Percentiles rank a stretch among this genome's conserved stretches.
These are phyloP conservation scores for Angomonas desouzai DNA, from an alignment of 208 protist species.

Conservation along the genomic window DNA sequence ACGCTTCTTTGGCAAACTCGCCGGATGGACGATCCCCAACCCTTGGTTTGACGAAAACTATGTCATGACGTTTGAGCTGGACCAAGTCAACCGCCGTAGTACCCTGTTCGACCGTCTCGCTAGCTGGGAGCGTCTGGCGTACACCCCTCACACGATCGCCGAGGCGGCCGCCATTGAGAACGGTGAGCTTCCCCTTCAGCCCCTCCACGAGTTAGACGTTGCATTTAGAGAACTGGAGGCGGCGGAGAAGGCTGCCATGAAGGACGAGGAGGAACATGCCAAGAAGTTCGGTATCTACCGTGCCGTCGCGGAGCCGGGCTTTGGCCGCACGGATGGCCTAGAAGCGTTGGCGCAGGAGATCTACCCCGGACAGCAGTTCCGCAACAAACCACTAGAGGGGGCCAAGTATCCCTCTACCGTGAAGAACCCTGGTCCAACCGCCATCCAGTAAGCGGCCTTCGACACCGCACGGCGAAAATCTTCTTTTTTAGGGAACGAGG, in stretches of 20 bases:
- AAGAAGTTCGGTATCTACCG: constrained; percentile 86
- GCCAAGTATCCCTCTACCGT: constrained; percentile 84
- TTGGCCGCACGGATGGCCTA: constrained; percentile 84
- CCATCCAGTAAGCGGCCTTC: constrained; percentile 58
- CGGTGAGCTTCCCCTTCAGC: constrained; percentile 41
- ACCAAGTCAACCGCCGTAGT: constrained; percentile 89
- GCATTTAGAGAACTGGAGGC: constrained; percentile 68
- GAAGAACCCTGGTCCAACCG: constrained; percentile 79
- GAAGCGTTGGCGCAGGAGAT: constrained; percentile 90
- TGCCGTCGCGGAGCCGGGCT: constrained; percentile 89
- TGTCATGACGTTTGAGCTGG: constrained; percentile 85
- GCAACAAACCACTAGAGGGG: constrained; percentile 75
- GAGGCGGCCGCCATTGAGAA: constrained; percentile 73
- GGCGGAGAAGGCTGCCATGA: constrained; percentile 79
- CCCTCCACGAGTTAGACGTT: constrained; percentile 74
- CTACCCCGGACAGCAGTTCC: constrained; percentile 91
- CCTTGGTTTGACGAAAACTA: constrained; percentile 92
- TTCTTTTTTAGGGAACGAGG: background rate
- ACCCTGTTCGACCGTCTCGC: constrained; percentile 86
- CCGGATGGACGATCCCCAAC: constrained; percentile 74
- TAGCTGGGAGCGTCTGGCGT: constrained; percentile 84
- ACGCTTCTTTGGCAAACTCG: constrained; percentile 83
- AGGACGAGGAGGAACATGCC: constrained; percentile 81
- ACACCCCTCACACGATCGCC: constrained; percentile 76
- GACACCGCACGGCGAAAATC: background rate